Conservation (phyloP, 139 green algal species). For the Desmodesmus armatus region DNA sequence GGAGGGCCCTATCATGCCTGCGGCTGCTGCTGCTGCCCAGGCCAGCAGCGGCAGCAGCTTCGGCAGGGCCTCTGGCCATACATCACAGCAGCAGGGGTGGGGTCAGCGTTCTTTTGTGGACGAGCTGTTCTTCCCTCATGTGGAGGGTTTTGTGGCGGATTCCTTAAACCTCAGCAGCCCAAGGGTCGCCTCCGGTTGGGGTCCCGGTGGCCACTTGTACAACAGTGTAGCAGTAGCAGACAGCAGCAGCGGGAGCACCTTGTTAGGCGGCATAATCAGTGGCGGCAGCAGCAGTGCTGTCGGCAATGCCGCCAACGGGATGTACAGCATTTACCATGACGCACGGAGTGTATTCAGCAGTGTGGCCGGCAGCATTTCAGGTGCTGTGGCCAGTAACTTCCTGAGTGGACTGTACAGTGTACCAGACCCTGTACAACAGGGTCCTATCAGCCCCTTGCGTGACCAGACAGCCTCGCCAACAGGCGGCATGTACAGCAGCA, state of each 20-base stretch:
- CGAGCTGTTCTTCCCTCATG: slow-evolving; percentile 68
- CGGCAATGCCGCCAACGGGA: neutral
- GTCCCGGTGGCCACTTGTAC: slow-evolving; percentile 22
- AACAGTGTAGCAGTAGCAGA: slow-evolving; percentile 33
- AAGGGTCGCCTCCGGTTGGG: neutral
- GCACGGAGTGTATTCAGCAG: slow-evolving; percentile 42
- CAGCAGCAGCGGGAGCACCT: neutral
- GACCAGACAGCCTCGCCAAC: too few relatives aligned
- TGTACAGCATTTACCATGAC: slow-evolving; percentile 40
- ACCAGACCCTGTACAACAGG: too few relatives aligned
- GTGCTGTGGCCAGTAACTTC: neutral
- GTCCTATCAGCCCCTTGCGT: too few relatives aligned
- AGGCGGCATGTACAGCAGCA: too few relatives aligned
- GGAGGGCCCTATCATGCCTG: too few relatives aligned
- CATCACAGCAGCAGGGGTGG: slow-evolving; percentile 51
- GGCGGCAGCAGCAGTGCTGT: neutral
- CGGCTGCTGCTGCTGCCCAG: too few relatives aligned
- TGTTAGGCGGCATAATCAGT: neutral
- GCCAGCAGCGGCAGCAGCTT: slow-evolving; percentile 2
- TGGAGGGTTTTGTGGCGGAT: slow-evolving; percentile 60
- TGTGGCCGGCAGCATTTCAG: neutral
- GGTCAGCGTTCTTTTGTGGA: slow-evolving; percentile 66
- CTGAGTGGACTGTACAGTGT: too few relatives aligned
- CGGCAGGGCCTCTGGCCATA: too few relatives aligned
- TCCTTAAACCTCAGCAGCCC: slow-evolving; percentile 37